Base-by-base conservation (phyloP, 768 basidiomycete species). In the Naganishia antarctica region DNA sequence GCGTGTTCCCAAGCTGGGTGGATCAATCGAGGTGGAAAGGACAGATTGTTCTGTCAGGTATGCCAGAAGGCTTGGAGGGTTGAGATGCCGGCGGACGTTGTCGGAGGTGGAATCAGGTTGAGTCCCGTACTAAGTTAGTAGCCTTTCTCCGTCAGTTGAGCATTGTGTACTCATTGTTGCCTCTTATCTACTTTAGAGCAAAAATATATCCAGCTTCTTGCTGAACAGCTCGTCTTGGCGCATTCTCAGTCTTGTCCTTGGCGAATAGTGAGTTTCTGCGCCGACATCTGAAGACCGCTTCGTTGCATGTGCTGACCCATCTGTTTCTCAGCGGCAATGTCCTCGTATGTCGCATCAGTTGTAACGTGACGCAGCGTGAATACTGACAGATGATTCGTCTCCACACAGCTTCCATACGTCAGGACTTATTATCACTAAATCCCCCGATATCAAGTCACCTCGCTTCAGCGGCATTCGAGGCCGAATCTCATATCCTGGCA, bases 401-500 rank as follows among this genome's bases (percentile, higher is more conserved):
- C 28, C 32, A 34, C 21, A 11, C 26, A 57, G 53, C 53, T 23
- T 37, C 53, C 8, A 37, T 57, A 15, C 53, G 40, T 40, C 32
- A 57, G 34, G 53, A 57, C 23, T 21, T 57, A 23, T 34, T 57
- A 13, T 57, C 32, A 11, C 37, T 57, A 21, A 57, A 57, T 40
- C 53, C 53, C 2, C 53, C 53, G 53, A 57, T 57, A 40, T 57
- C 53, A 57, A 57, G 53, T 25, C 53, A 57, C 15, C 53, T 57
- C 11, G 53, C 53, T 41, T 29, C 53, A 7, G 23, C 37, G n/a
- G 53, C 53, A 40, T 57, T 57, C 26, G 53, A 57, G 12, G 34
- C 40, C 3, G 53, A 57, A 37, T 23, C 31, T 2, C n/a, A 57
- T 25, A 40, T 57, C 37, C 15, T 57, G 37, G 37, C 53, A 37